These are phyloP conservation scores for Tricholoma saponaceum DNA, from an alignment of 768 basidiomycete genomes.

Conservation along the genomic window DNA sequence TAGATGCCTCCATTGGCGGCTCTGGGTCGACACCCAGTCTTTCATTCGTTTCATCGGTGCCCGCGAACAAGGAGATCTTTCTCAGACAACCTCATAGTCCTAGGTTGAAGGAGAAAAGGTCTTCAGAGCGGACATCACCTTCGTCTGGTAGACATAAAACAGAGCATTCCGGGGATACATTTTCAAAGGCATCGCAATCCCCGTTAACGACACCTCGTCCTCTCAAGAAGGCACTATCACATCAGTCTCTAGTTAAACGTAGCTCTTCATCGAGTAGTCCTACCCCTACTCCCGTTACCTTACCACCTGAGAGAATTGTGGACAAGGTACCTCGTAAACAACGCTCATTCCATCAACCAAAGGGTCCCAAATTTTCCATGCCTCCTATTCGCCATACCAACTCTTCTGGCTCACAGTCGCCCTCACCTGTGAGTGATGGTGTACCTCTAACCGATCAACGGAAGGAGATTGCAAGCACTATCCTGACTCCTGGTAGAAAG, in stretches of 20 bases:
- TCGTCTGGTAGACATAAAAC: slow-evolving; percentile 9
- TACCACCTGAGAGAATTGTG: slow-evolving; percentile 20
- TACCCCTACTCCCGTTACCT: slow-evolving; percentile 24
- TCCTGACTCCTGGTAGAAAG: slow-evolving; percentile 34
- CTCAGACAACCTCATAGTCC: slow-evolving; percentile 22
- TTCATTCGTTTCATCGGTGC: slow-evolving; percentile 40
- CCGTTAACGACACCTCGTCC: slow-evolving; percentile 26
- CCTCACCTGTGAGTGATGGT: slow-evolving; percentile 18
- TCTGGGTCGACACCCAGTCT: slow-evolving; percentile 35
- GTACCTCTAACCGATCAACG: slow-evolving; percentile 16
- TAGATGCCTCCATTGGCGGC: slow-evolving; percentile 15
- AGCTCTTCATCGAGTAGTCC: slow-evolving; percentile 22
- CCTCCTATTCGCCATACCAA: slow-evolving; percentile 34
- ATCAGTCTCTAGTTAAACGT: slow-evolving; percentile 46
- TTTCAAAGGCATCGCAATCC: slow-evolving; percentile 10
- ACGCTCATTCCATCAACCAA: slow-evolving; percentile 60
- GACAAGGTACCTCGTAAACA: slow-evolving; percentile 44
- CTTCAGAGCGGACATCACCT: slow-evolving; percentile 20
- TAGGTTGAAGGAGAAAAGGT: slow-evolving; percentile 23
- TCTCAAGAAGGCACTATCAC: slow-evolving; percentile 54
- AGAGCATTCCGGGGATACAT: neutral
- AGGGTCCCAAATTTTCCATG: slow-evolving; percentile 49
- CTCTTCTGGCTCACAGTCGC: slow-evolving; percentile 22
- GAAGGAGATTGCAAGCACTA: slow-evolving; percentile 26
- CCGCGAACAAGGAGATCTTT: slow-evolving; percentile 24